Evolutionary conservation across 1,284 basidiomycete genomes (phyloP).

Genomic region (Cystobasidium slooffiae): DNA sequence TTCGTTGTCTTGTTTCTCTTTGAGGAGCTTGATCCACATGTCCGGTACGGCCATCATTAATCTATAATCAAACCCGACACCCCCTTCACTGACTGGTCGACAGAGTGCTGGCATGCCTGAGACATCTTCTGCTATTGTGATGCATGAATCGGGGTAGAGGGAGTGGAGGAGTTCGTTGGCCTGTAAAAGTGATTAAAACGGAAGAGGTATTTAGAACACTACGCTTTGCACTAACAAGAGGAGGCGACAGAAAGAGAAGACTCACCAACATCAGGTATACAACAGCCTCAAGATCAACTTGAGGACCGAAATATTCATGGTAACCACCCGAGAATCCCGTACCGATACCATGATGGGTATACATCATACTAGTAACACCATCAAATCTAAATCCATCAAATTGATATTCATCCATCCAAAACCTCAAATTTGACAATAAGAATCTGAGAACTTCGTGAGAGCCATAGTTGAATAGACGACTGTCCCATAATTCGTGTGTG

Average conservation of each 20-base stretch:
- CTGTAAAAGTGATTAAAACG: slow-evolving; percentile 60
- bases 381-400: slow-evolving; percentile 99
- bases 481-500: slow-evolving; percentile 93
- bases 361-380: slow-evolving; percentile 99
- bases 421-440: slow-evolving; percentile 90
- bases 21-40: slow-evolving; percentile 99
- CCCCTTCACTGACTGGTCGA: slow-evolving; percentile 76
- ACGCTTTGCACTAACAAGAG: neutral
- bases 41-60: slow-evolving; percentile 98
- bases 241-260: slow-evolving; percentile 44
- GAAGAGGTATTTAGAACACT: too few relatives aligned
- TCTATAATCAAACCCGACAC: slow-evolving; percentile 96
- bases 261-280: slow-evolving; percentile 94
- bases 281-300: slow-evolving; percentile 84
- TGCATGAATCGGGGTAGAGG: slow-evolving; percentile 70
- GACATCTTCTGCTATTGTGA: slow-evolving; percentile 97
- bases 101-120: slow-evolving; percentile 97
- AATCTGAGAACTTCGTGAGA: slow-evolving; percentile 92
- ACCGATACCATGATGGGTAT: slow-evolving; percentile 94
- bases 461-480: slow-evolving; percentile 94
- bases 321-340: slow-evolving; percentile 97
- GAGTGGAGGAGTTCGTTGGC: slow-evolving; percentile 88
- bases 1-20: slow-evolving; percentile 82
- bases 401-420: slow-evolving; percentile 91
- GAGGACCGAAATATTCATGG: slow-evolving; percentile 92